Evolutionary conservation across 140 eudicot species (phyloP).

Genomic region (Ambrosia hybrid): DNA sequence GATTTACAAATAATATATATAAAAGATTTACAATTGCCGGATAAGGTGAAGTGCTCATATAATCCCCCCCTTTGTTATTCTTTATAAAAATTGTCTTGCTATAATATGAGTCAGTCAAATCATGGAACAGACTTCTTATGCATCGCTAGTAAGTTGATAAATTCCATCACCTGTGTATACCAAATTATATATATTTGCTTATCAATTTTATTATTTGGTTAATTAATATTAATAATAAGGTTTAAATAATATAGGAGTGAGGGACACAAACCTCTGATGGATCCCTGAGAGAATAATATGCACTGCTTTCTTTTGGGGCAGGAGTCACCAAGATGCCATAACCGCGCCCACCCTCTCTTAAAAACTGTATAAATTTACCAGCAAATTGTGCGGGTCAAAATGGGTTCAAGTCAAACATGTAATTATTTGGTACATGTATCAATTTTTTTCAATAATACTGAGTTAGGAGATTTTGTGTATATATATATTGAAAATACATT

Average conservation of each 20-base stretch:
- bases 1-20: constrained; percentile 22
- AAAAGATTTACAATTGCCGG: constrained; percentile 21
- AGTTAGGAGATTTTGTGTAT: background rate
- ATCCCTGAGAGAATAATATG: constrained; percentile 79
- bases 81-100: constrained; percentile 3
- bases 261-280: constrained; percentile 71
- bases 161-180: constrained; percentile 73
- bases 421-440: background rate
- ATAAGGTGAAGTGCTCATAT: constrained; percentile 37
- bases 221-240: background rate
- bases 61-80: constrained; percentile 27
- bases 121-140: constrained; percentile 52
- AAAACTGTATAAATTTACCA: constrained; percentile 39
- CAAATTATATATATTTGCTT: background rate
- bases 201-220: background rate
- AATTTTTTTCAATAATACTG: background rate
- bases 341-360: constrained; percentile 72
- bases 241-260: background rate
- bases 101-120: constrained; percentile 5
- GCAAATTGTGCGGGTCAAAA: background rate
- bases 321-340: constrained; percentile 85
- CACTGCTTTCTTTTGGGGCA: constrained; percentile 74
- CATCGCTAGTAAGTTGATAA: constrained; percentile 56
- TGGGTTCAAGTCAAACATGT: background rate
- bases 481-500: background rate